phyloP scores from a whole-genome alignment of 306 rosid species.

The Quercus suber region DNA sequence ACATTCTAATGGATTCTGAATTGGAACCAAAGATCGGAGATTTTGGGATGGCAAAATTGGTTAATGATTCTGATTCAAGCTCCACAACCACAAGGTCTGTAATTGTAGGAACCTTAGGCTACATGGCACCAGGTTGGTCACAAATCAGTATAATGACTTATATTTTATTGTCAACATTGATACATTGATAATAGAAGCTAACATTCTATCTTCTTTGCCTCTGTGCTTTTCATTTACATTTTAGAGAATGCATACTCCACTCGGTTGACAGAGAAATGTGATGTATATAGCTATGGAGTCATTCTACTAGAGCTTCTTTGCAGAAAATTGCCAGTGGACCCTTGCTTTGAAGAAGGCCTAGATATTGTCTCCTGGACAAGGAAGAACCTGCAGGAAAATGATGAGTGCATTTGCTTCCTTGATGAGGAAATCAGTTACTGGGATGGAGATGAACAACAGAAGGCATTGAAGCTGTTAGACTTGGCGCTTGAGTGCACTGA shows the following conservation, averaged over 20 bases:
- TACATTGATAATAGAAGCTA: not conserved
- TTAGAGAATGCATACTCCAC: slow-evolving; percentile 20
- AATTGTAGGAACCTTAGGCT: slow-evolving; percentile 24
- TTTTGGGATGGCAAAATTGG: slow-evolving; percentile 17
- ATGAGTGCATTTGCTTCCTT: not conserved
- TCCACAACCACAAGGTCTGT: slow-evolving; percentile 5
- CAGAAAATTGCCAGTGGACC: slow-evolving; percentile 18
- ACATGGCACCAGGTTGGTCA: slow-evolving; percentile 22
- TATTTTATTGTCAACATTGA: not conserved
- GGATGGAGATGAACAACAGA: slow-evolving; percentile 15
- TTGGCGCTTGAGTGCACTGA: slow-evolving; percentile 28
- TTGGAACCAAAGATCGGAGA: slow-evolving; percentile 24
- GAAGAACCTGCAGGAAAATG: slow-evolving; percentile 14
- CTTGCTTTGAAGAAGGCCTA: slow-evolving; percentile 9
- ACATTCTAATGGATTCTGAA: slow-evolving; percentile 13
- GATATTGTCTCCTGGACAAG: slow-evolving; percentile 21
- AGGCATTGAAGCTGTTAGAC: slow-evolving; percentile 18
- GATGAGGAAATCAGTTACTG: slow-evolving; percentile 21
- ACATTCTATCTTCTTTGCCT: not conserved
- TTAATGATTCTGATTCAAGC: slow-evolving; percentile 8
- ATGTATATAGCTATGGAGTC: slow-evolving; percentile 20
- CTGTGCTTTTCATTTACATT: not conserved
- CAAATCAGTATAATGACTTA: not conserved
- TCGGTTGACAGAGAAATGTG: slow-evolving; percentile 23
- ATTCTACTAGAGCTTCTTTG: slow-evolving; percentile 16